Conservation (phyloP, 163 green algal species). For the Smithsoniella earleae region DNA sequence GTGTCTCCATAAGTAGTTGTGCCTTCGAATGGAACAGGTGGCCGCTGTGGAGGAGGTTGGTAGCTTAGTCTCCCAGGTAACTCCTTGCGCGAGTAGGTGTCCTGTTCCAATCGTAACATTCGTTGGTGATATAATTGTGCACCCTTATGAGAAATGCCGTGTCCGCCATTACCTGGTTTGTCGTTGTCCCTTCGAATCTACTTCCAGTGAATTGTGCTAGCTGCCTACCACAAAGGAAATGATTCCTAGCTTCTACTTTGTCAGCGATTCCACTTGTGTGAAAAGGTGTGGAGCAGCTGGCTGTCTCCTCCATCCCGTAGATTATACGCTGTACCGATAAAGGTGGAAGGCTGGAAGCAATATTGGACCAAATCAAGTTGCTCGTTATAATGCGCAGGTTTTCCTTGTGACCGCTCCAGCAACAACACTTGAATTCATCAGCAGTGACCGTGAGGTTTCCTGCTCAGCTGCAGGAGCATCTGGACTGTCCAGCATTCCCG, state of each 20-base stretch:
- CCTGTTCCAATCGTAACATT: background rate
- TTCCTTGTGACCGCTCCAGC: no score
- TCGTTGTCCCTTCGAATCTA: conserved; percentile 7
- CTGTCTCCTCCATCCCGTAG: no score
- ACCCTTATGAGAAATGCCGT: no score
- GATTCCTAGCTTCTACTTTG: conserved; percentile 2
- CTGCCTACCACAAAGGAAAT: conserved; percentile 8
- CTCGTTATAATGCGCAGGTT: no score
- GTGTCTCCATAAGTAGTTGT: conserved; percentile 44
- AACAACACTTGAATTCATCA: no score
- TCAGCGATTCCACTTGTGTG: conserved; percentile 3
- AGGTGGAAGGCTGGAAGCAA: no score
- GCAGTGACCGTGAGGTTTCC: no score
- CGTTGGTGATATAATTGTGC: no score
- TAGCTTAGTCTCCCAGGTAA: background rate
- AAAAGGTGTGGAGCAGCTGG: background rate
- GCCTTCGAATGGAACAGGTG: conserved; percentile 37
- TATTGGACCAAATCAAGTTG: no score
- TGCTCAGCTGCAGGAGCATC: no score
- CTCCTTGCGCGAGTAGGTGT: background rate
- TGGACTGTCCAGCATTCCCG: no score
- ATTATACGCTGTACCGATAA: no score
- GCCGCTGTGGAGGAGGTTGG: conserved; percentile 37
- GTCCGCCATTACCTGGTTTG: conserved; percentile 27
- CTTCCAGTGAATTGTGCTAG: background rate